A percentile compares a stretch with the other conserved stretches of the same genome.
These are phyloP conservation scores for Schizophyllum commune DNA, from an alignment of 1,284 basidiomycete genomes.

Conservation along the genomic window DNA sequence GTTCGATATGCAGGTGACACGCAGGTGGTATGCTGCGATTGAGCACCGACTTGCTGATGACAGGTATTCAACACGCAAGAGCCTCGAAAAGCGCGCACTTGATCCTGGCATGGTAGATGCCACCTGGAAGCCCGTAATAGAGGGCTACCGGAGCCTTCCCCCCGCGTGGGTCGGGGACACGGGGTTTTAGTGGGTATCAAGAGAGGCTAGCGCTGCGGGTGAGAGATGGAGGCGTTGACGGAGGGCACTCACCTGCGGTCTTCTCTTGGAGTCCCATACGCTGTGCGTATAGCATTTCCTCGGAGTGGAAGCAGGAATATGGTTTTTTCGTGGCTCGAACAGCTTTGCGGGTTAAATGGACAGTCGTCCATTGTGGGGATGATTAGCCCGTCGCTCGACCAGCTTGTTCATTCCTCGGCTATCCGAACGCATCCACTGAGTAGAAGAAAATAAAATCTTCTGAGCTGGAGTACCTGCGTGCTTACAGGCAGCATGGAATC, in stretches of 20 bases:
- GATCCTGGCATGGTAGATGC: slow-evolving; percentile 1
- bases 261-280: not conserved
- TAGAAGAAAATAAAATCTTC: too few relatives aligned
- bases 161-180: slow-evolving; percentile 7
- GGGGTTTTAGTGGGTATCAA: slow-evolving; percentile 12
- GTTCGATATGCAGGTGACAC: slow-evolving; percentile 1
- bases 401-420: too few relatives aligned
- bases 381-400: too few relatives aligned
- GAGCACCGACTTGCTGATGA: slow-evolving; percentile 6
- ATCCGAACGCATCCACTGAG: too few relatives aligned
- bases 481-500: too few relatives aligned
- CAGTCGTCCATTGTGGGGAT: too few relatives aligned
- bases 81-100: slow-evolving; percentile 4
- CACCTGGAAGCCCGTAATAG: slow-evolving; percentile 8
- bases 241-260: not conserved
- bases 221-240: not conserved
- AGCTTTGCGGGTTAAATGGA: too few relatives aligned
- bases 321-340: not conserved
- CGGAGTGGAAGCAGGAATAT: not conserved
- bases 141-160: slow-evolving; percentile 5
- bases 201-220: not conserved
- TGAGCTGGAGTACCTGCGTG: too few relatives aligned
- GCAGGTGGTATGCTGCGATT: slow-evolving; percentile 4
- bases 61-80: slow-evolving; percentile 3
- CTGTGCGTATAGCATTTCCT: not conserved